Evolutionary conservation across 2,329 filamentous ascomycete genomes (phyloP).

Genomic region (Ceratocystis ficicola): DNA sequence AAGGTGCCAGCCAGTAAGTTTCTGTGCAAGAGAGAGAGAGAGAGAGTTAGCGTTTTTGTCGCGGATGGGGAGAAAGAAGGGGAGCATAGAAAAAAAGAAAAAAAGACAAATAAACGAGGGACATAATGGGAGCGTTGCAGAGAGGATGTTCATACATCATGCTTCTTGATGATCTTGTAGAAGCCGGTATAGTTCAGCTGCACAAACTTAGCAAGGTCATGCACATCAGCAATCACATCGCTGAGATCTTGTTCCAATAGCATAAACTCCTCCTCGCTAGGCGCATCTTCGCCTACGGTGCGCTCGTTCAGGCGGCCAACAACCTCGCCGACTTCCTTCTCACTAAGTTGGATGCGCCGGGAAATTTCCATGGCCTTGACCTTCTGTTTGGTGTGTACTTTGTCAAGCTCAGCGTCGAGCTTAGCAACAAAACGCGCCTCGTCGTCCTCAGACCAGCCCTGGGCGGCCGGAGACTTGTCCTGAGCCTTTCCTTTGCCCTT

Average conservation of each 20-base stretch:
- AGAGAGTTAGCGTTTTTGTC: slow-evolving; percentile 24
- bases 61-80: neutral
- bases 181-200: slow-evolving; percentile 98
- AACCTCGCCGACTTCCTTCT: slow-evolving; percentile 81
- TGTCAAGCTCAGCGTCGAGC: slow-evolving; percentile 86
- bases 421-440: slow-evolving; percentile 77
- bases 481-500: slow-evolving; percentile 27
- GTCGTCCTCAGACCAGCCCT: slow-evolving; percentile 77
- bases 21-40: slow-evolving; percentile 39
- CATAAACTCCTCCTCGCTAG: slow-evolving; percentile 85
- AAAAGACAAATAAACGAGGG: neutral
- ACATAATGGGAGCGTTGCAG: neutral
- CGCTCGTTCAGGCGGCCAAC: slow-evolving; percentile 60
- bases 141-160: slow-evolving; percentile 53
- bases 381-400: slow-evolving; percentile 95
- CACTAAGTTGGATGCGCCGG: slow-evolving; percentile 72
- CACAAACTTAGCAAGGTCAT: slow-evolving; percentile 95
- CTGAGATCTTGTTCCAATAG: slow-evolving; percentile 87
- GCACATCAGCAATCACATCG: slow-evolving; percentile 96
- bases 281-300: slow-evolving; percentile 42
- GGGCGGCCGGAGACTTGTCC: slow-evolving; percentile 31
- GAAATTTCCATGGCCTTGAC: slow-evolving; percentile 95
- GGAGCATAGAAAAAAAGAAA: neutral
- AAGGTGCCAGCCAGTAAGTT: slow-evolving; percentile 86
- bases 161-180: slow-evolving; percentile 99